phyloP scores from a whole-genome alignment of 176 grass and related monocot genomes.

The Tillandsia fasciculata region DNA sequence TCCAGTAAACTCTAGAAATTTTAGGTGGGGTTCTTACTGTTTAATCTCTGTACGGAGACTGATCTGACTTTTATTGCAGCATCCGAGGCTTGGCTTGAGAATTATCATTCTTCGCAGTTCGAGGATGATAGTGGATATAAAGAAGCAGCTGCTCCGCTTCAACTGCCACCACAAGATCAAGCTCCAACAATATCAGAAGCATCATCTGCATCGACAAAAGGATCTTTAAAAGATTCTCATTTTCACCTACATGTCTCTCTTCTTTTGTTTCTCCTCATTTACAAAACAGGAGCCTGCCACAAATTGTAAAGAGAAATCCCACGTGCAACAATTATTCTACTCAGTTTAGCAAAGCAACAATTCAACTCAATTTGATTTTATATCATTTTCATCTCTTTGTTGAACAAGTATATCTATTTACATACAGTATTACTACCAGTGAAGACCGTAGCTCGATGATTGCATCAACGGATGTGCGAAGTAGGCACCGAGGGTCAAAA shows the following conservation, averaged over 20 bases:
- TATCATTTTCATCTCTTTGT: too few species aligned
- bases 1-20: too few species aligned
- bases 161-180: constrained; percentile 12
- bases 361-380: too few species aligned
- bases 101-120: constrained; percentile 22
- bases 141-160: constrained; percentile 25
- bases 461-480: constrained; percentile 91
- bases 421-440: constrained; percentile 41
- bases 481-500: constrained; percentile 72
- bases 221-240: constrained; percentile 10
- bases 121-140: constrained; percentile 22
- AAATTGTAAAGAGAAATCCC: not conserved
- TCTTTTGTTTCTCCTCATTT: constrained; percentile 9
- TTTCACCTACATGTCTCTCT: constrained; percentile 2
- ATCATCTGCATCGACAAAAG: not conserved
- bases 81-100: constrained; percentile 33
- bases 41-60: too few species aligned
- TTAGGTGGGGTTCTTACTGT: too few species aligned
- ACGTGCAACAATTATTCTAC: not conserved
- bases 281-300: not conserved
- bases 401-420: constrained; percentile 15
- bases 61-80: constrained; percentile 31
- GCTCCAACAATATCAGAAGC: constrained; percentile 18
- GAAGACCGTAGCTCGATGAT: constrained; percentile 81
- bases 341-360: too few species aligned